Conservation (phyloP, 345 rosid genomes). For the Ailanthus altissimus region DNA sequence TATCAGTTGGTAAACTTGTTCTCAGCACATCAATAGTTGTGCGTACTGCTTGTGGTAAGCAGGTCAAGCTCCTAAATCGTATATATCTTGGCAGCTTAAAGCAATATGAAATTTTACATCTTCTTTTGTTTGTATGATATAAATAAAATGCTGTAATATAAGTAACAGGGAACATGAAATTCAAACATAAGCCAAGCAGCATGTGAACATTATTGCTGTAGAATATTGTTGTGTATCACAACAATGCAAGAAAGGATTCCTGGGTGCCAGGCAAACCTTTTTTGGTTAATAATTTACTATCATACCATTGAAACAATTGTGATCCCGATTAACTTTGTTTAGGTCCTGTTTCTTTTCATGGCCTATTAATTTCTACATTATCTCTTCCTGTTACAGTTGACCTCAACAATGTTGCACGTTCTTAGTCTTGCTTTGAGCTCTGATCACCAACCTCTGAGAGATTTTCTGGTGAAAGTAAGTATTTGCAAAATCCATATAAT, state of each 20-base stretch:
- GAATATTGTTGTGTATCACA: not conserved
- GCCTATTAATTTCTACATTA: not conserved
- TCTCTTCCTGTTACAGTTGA: constrained; percentile 52
- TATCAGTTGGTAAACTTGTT: not conserved
- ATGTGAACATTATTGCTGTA: not conserved
- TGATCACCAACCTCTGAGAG: constrained; percentile 59
- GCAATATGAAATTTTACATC: constrained; percentile 4
- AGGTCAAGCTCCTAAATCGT: constrained; percentile 45
- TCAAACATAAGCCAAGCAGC: not conserved
- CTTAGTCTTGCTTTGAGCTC: constrained; percentile 62
- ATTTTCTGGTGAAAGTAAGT: constrained; percentile 78
- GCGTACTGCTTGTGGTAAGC: constrained; percentile 34
- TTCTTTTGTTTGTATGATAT: not conserved
- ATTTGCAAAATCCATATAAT: constrained; percentile 13
- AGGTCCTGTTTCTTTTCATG: not conserved
- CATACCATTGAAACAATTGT: not conserved
- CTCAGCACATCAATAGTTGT: not conserved
- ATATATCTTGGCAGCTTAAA: constrained; percentile 2
- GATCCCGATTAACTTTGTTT: not conserved
- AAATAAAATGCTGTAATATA: not conserved
- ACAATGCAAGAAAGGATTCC: not conserved
- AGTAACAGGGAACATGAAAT: not conserved
- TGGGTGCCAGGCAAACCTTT: not conserved
- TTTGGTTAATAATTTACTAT: not conserved
- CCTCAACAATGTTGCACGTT: constrained; percentile 79